Evolutionary conservation across 2,329 filamentous ascomycete species (phyloP).

Genomic region (Fusarium paranaense): DNA sequence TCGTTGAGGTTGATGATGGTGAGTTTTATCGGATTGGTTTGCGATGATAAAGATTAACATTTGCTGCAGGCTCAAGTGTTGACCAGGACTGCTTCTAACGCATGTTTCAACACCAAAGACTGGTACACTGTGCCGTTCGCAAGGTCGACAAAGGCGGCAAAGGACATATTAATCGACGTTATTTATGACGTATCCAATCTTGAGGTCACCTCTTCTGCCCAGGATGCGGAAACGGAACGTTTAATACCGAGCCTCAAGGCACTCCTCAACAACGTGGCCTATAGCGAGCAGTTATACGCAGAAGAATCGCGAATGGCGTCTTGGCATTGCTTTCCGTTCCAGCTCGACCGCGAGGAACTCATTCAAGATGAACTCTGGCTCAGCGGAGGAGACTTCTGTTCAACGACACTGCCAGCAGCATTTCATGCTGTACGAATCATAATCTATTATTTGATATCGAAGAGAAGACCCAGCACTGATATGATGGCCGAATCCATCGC

Average conservation of each 20-base stretch:
- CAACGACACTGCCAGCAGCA: background rate
- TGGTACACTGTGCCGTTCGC: background rate
- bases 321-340: background rate
- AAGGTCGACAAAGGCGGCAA: background rate
- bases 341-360: fast-evolving
- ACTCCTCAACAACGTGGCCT: background rate
- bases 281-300: background rate
- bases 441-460: background rate
- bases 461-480: background rate
- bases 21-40: too few relatives aligned
- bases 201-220: background rate
- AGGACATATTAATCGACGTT: background rate
- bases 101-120: background rate
- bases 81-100: background rate
- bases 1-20: background rate
- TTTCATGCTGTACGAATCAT: background rate
- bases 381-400: background rate
- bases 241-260: background rate
- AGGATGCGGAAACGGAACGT: too few relatives aligned
- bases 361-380: background rate
- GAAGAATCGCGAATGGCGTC: background rate
- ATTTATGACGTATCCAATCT: background rate
- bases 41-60: background rate
- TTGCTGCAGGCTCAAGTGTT: background rate
- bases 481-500: background rate